Percentiles rank a stretch among this genome's conserved stretches.
phyloP scores from a whole-genome alignment of 495 filamentous ascomycete genomes.

The Penicilliopsis zonata region DNA sequence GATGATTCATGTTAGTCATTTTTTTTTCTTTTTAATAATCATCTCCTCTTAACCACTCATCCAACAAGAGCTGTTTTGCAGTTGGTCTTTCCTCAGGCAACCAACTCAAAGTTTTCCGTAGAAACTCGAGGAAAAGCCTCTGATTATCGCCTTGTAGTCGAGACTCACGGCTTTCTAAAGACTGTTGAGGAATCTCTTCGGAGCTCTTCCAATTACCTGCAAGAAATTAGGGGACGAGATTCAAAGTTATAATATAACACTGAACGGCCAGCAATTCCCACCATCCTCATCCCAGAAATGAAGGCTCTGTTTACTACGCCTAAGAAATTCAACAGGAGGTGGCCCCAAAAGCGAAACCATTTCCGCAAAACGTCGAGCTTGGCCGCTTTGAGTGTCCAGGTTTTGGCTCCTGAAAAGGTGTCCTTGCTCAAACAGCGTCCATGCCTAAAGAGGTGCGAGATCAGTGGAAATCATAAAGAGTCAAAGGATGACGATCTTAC shows the following conservation, averaged over 20 bases:
- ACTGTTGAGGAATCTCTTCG: conserved; percentile 18
- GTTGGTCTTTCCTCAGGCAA: conserved; percentile 22
- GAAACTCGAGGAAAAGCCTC: conserved; percentile 21
- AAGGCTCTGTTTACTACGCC: conserved; percentile 11
- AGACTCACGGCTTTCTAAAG: conserved; percentile 9
- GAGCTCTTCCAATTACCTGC: conserved; percentile 21
- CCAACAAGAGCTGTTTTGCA: conserved; percentile 22
- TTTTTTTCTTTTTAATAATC: not conserved
- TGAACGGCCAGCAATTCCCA: conserved; percentile 3
- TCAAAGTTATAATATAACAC: not conserved
- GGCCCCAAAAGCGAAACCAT: conserved; percentile 20
- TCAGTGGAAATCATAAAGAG: conserved; percentile 1
- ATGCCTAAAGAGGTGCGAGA: conserved; percentile 15
- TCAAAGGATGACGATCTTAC: conserved; percentile 10
- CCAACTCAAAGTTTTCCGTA: conserved; percentile 29
- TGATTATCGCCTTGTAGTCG: conserved; percentile 14
- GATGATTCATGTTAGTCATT: no score
- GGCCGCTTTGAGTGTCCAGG: conserved; percentile 14
- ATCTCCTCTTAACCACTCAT: conserved; percentile 20
- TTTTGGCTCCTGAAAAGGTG: conserved; percentile 23
- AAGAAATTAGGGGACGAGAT: not conserved
- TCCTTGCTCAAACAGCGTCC: conserved; percentile 27
- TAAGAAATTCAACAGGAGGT: conserved; percentile 17
- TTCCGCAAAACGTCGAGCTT: conserved; percentile 16
- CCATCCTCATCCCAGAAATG: conserved; percentile 19